Evolutionary conservation across 208 protist species (phyloP).

Genomic region (Angomonas deanei): DNA sequence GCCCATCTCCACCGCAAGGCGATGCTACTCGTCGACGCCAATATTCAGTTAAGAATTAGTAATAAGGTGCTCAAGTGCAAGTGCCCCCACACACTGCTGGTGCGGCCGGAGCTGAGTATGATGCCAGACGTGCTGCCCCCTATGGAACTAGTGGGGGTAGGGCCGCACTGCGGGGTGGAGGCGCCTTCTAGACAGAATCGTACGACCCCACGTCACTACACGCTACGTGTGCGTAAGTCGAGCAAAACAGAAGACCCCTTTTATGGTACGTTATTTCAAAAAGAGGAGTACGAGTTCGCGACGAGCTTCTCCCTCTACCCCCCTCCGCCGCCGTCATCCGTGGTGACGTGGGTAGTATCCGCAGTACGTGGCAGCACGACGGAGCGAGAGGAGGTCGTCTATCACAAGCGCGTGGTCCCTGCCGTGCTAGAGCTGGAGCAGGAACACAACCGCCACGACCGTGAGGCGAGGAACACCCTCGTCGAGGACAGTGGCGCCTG

Average conservation of each 20-base stretch:
- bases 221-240: neutral
- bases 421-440: conserved; percentile 5
- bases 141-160: conserved; percentile 51
- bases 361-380: neutral
- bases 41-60: conserved; percentile 75
- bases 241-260: neutral
- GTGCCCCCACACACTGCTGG: conserved; percentile 81
- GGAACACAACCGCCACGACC: neutral
- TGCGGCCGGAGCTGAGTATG: conserved; percentile 68
- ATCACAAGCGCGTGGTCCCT: conserved; percentile 27
- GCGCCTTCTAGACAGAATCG: neutral
- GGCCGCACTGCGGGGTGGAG: conserved; percentile 55
- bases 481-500: conserved; percentile 18
- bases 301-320: conserved; percentile 48
- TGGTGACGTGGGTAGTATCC: conserved; percentile 52
- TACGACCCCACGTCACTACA: neutral
- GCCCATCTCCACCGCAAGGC: neutral
- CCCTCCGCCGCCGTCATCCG: conserved; percentile 40
- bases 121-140: conserved; percentile 47
- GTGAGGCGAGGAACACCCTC: neutral
- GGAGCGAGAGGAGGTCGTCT: conserved; percentile 16
- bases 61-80: conserved; percentile 85
- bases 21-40: conserved; percentile 7
- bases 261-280: too few species aligned
- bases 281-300: conserved; percentile 34